Percentiles rank a stretch among this genome's conserved stretches.
Conservation (phyloP, 305 asterid species). For the Solanum aculeatissimum region DNA sequence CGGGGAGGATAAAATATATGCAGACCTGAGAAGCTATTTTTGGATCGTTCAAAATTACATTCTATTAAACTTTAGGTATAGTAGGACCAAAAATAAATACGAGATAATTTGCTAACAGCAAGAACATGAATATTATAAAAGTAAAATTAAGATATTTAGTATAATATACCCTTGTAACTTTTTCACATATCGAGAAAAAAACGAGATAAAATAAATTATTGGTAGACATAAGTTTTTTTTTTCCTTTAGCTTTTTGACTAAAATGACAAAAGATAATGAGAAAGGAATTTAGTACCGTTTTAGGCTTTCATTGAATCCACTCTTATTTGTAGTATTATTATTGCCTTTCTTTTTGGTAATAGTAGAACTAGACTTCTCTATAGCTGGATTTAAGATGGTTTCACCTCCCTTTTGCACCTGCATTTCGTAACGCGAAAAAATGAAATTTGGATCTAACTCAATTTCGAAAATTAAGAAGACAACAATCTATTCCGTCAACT, state of each 20-base stretch:
- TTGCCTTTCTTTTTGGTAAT: slow-evolving; percentile 2
- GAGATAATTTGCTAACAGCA: background rate
- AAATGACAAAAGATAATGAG: background rate
- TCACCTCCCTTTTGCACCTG: slow-evolving; percentile 79
- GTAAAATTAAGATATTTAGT: background rate
- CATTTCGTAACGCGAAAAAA: background rate
- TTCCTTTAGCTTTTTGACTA: background rate
- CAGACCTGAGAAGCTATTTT: too few species aligned
- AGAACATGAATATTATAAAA: background rate
- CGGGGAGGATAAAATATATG: too few species aligned
- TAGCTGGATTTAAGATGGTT: slow-evolving; percentile 34
- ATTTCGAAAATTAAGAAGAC: background rate
- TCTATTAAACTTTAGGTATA: background rate
- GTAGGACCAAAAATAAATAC: background rate
- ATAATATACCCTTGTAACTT: background rate
- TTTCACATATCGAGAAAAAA: background rate
- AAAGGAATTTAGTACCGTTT: slow-evolving; percentile 35
- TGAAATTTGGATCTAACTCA: background rate
- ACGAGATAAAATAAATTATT: background rate
- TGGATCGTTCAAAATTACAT: too few species aligned
- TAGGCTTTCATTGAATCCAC: slow-evolving; percentile 39
- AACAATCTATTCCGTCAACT: background rate
- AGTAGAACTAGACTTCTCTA: slow-evolving; percentile 11
- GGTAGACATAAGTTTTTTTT: background rate
- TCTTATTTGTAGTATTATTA: slow-evolving; percentile 17